Evolutionary conservation across 306 rosid genomes (phyloP).

Genomic region (Fagus crenata): DNA sequence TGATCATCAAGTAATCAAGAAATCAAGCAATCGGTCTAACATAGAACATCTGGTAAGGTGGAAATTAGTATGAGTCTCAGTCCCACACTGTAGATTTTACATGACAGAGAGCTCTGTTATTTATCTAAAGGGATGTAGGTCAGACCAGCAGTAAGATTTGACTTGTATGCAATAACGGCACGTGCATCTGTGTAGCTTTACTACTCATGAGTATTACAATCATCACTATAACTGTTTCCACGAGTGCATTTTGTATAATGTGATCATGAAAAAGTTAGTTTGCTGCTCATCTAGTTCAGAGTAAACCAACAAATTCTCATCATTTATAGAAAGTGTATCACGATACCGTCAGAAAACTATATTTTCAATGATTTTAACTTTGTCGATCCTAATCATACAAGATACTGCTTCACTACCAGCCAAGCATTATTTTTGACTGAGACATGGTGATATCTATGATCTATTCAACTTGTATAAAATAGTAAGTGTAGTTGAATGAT

Average conservation of each 20-base stretch:
- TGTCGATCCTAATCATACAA: neutral
- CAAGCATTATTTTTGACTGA: neutral
- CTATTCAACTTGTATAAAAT: neutral
- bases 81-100: neutral
- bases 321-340: neutral
- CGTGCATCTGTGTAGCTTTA: neutral
- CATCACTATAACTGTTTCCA: too few relatives aligned
- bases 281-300: neutral
- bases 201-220: neutral
- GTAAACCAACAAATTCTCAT: neutral
- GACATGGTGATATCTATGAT: neutral
- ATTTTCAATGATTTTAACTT: neutral
- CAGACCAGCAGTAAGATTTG: neutral
- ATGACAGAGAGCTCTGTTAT: neutral
- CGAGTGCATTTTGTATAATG: too few relatives aligned
- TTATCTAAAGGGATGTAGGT: neutral
- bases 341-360: neutral
- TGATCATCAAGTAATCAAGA: constrained; percentile 41
- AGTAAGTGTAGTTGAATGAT: neutral
- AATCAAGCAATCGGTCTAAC: constrained; percentile 26
- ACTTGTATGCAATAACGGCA: neutral
- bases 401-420: neutral
- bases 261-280: neutral
- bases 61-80: neutral
- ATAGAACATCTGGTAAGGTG: neutral